Evolutionary conservation across 345 rosid species (phyloP).

Genomic region (Punica granatum): DNA sequence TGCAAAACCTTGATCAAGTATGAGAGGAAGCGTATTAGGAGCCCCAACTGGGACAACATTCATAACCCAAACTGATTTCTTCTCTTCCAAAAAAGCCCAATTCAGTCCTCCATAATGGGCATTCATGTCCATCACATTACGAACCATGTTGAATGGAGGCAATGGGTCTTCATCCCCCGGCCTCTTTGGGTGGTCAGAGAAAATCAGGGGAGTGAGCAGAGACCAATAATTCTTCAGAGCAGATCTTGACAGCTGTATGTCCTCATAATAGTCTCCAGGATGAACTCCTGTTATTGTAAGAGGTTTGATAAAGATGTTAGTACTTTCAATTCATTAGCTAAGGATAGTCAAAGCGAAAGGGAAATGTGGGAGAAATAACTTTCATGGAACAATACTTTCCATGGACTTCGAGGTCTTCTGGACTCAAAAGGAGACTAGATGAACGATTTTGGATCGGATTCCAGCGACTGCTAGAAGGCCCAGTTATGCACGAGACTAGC

Average conservation of each 20-base stretch:
- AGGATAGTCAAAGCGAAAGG: too few species aligned
- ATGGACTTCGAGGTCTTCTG: slow-evolving; percentile 60
- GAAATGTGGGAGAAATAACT: neutral
- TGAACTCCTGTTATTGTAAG: slow-evolving; percentile 49
- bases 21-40: slow-evolving; percentile 72
- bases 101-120: slow-evolving; percentile 85
- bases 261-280: slow-evolving; percentile 71
- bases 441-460: slow-evolving; percentile 80
- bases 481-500: slow-evolving; percentile 67
- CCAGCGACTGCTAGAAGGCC: slow-evolving; percentile 78
- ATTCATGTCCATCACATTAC: slow-evolving; percentile 98
- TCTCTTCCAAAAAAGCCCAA: slow-evolving; percentile 65
- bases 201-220: slow-evolving; percentile 84
- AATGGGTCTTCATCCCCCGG: slow-evolving; percentile 98
- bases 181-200: slow-evolving; percentile 99
- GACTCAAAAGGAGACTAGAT: slow-evolving; percentile 43
- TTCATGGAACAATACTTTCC: slow-evolving; percentile 55
- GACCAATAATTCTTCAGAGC: slow-evolving; percentile 91
- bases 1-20: slow-evolving; percentile 79
- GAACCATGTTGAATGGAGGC: slow-evolving; percentile 94
- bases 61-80: slow-evolving; percentile 89
- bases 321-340: neutral
- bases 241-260: slow-evolving; percentile 59
- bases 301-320: slow-evolving; percentile 13
- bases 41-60: slow-evolving; percentile 82